phyloP scores from a whole-genome alignment of 2,329 filamentous ascomycete species.

The Fusarium luffae region DNA sequence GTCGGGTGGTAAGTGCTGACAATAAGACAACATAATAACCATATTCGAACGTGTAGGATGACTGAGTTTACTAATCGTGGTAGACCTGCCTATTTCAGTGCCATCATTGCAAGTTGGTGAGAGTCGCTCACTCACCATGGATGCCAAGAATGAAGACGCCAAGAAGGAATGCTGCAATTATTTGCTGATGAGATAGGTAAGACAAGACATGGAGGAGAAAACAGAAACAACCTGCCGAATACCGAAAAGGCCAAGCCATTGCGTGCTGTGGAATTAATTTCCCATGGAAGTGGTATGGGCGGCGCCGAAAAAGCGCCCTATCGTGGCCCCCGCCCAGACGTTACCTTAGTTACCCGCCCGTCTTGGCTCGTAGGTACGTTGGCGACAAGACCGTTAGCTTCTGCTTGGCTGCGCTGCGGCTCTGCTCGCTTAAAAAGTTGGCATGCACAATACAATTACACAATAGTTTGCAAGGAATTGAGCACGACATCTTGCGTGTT shows the following conservation, averaged over 20 bases:
- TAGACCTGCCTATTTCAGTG: slow-evolving; percentile 28
- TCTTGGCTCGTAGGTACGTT: slow-evolving; percentile 7
- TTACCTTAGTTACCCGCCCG: background rate
- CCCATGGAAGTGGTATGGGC: background rate
- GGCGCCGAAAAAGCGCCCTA: slow-evolving; percentile 14
- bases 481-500: slow-evolving; percentile 21
- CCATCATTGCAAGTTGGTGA: background rate
- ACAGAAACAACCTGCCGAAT: background rate
- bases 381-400: background rate
- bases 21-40: background rate
- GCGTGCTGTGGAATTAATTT: slow-evolving; percentile 11
- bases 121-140: background rate
- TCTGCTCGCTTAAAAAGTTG: background rate
- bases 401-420: slow-evolving; percentile 8
- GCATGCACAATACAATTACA: background rate
- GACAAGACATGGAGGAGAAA: background rate
- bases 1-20: slow-evolving; percentile 6
- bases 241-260: slow-evolving; percentile 1
- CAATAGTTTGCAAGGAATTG: slow-evolving; percentile 9
- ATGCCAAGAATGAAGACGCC: background rate
- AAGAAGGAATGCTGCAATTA: background rate
- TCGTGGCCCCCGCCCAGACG: background rate
- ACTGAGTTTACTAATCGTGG: background rate
- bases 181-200: background rate
- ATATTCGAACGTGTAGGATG: background rate